Evolutionary conservation across 192 early-diverging fungal genomes (phyloP).

Genomic region (Coemansia nantahalensis): DNA sequence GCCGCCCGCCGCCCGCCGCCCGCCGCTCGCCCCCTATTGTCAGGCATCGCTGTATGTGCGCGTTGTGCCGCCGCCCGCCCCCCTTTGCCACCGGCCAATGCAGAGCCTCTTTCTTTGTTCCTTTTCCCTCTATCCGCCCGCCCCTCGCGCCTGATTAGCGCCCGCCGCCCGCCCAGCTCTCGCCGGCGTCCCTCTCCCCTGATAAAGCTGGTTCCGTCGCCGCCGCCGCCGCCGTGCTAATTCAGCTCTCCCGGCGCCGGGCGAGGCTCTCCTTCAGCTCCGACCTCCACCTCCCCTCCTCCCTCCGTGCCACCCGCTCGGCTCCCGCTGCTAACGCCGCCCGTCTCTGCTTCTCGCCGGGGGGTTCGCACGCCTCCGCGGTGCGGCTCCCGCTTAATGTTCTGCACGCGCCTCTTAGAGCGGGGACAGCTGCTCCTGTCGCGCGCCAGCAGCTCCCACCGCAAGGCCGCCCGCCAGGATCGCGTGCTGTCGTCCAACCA

Average conservation of each 20-base stretch:
- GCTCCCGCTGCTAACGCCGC: background rate
- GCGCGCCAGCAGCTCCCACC: constrained; percentile 45
- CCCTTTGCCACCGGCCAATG: background rate
- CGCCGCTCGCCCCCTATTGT: constrained; percentile 12
- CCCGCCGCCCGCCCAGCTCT: constrained; percentile 6
- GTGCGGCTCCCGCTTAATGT: constrained; percentile 11
- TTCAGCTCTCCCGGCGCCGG: constrained; percentile 6
- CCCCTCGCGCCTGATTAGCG: constrained; percentile 12
- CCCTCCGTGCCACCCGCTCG: background rate
- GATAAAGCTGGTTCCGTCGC: constrained; percentile 15
- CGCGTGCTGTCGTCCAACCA: constrained; percentile 35
- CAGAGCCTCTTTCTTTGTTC: constrained; percentile 5
- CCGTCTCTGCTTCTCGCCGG: background rate
- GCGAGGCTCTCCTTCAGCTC: too few species aligned
- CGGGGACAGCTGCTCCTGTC: constrained; percentile 51
- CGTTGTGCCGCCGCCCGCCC: constrained; percentile 1
- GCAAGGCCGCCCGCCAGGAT: constrained; percentile 40
- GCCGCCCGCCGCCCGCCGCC: background rate
- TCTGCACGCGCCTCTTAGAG: constrained; percentile 46
- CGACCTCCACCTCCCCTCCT: background rate
- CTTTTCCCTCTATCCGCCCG: constrained; percentile 3
- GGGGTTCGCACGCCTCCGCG: background rate
- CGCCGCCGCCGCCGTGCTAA: constrained; percentile 3
- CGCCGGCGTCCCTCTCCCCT: too few species aligned
- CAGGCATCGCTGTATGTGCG: constrained; percentile 8